Evolutionary conservation across 345 rosid species (phyloP), one percentile per base, ranked within the genome.

Genomic region (Boechera divaricarpa): DNA sequence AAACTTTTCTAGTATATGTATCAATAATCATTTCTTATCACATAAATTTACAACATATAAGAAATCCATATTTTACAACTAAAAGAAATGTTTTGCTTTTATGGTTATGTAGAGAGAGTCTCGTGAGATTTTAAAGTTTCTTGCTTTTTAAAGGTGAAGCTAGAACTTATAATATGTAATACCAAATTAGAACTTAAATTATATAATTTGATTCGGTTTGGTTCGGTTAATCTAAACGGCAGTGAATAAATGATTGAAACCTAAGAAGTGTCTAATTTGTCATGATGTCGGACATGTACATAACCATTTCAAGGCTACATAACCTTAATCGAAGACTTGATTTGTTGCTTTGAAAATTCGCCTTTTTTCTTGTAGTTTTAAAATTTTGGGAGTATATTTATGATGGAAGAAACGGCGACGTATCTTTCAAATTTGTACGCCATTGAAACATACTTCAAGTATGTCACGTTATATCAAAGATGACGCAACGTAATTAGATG

Each of bases 361-460:
- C 8, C 3, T 41, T 16, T 45, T 63, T 4, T 11, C 9, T n/a
- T 15, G 10, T 41, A 29, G 29, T 53, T 38, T 15, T 2, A n/a
- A 31, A n/a, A 10, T 5, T 45, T 36, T 36, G 55, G 18, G 16
- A 44, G 16, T 5, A 60, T 10, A 49, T 5, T 33, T 69, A n/a
- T 33, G 8, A 0, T 15, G 48, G 47, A 67, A 67, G 65, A 56
- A 57, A 57, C 54, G 45, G 74, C 56, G 54, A 62, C 44, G 33
- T 63, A 3, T 15, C 16, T 11, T 60, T 5, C 0, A 36, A 52
- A 49, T 51, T n/a, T 61, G 4, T 29, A 74, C 66, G 72, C 48
- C 39, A 74, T 48, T 33, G 12, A 26, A 54, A 47, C 54, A 73
- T 56, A 74, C 65, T 24, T 74, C 36, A 74, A 55, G 64, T 47